Evolutionary conservation across 148 eudicot species (phyloP).

Genomic region (Diospyros kaki): DNA sequence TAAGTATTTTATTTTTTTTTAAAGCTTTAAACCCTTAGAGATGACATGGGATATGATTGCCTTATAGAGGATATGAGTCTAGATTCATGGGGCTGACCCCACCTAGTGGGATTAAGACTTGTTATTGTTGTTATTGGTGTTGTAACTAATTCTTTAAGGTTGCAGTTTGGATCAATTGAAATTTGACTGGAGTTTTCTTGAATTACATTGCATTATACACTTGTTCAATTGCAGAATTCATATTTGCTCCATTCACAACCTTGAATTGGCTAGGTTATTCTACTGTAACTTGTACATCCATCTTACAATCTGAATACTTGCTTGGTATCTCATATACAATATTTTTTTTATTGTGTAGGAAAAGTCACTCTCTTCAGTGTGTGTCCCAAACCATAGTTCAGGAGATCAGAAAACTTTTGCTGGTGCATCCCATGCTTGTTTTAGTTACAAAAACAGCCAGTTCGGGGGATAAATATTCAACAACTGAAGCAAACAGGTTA

Average conservation of each 20-base stretch:
- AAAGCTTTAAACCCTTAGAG: neutral
- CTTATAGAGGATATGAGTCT: no score
- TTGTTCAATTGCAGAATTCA: neutral
- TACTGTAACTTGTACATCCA: neutral
- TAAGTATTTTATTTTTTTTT: neutral
- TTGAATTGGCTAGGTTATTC: neutral
- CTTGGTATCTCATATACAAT: neutral
- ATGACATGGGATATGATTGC: no score
- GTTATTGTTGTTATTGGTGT: no score
- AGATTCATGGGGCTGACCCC: no score
- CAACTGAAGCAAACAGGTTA: constrained; percentile 47
- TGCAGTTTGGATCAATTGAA: neutral
- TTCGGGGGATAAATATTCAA: constrained; percentile 38
- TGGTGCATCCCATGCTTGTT: constrained; percentile 77
- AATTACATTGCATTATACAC: neutral
- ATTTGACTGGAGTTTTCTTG: neutral
- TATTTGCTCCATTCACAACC: neutral
- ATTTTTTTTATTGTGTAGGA: constrained; percentile 39
- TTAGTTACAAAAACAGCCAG: constrained; percentile 66
- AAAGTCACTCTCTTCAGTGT: constrained; percentile 67
- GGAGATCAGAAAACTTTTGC: constrained; percentile 55
- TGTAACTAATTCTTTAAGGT: no score
- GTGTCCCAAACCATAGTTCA: constrained; percentile 63
- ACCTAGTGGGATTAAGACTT: no score
- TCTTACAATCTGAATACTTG: neutral